Evolutionary conservation across 2,329 filamentous ascomycete species (phyloP).

Genomic region (Penicillium sp.): DNA sequence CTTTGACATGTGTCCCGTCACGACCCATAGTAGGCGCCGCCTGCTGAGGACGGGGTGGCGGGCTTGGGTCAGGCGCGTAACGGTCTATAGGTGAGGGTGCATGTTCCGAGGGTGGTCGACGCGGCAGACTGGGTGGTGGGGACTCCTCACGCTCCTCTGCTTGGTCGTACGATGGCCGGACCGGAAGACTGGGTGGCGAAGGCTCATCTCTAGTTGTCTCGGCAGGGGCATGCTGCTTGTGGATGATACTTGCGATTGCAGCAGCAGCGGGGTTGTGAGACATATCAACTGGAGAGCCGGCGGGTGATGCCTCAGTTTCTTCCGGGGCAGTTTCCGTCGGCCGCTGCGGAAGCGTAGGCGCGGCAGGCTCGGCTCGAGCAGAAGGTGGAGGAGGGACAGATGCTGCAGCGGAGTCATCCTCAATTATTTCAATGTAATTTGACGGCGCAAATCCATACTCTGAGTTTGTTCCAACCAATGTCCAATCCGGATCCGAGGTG

Average conservation of each 20-base stretch:
- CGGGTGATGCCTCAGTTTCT: conserved; percentile 25
- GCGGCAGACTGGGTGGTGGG: conserved; percentile 55
- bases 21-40: conserved; percentile 24
- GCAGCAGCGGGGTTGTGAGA: conserved; percentile 54
- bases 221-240: conserved; percentile 38
- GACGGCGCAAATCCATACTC: conserved; percentile 93
- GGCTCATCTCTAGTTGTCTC: conserved; percentile 31
- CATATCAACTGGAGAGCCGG: conserved; percentile 43
- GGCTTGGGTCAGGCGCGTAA: conserved; percentile 54
- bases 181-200: conserved; percentile 33
- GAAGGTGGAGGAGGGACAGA: conserved; percentile 24
- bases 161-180: conserved; percentile 62
- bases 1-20: conserved; percentile 45
- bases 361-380: conserved; percentile 38
- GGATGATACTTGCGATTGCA: conserved; percentile 53
- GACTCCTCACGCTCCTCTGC: conserved; percentile 52
- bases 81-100: conserved; percentile 57
- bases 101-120: conserved; percentile 58
- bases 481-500: conserved; percentile 92
- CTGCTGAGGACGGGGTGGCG: conserved; percentile 28
- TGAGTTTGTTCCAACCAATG: conserved; percentile 76
- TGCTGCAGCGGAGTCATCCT: conserved; percentile 51
- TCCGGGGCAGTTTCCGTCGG: conserved; percentile 20
- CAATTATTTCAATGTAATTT: conserved; percentile 83
- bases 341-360: conserved; percentile 37